phyloP scores from a whole-genome alignment of 768 basidiomycete species.

The Ramaria sp. region DNA sequence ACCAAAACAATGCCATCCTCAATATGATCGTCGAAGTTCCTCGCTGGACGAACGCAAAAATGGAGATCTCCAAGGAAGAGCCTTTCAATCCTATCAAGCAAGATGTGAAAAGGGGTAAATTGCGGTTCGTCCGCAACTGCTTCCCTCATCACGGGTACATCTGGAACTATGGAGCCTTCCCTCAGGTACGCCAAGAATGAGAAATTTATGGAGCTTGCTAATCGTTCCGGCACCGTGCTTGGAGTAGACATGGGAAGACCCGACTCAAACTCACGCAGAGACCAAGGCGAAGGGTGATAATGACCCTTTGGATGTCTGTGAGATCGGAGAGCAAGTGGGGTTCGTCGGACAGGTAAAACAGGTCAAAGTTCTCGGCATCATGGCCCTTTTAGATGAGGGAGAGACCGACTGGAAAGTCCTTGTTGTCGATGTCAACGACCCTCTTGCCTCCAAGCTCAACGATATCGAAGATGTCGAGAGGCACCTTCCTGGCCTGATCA shows the following conservation, averaged over 20 bases:
- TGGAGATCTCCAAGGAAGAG: conserved; percentile 99
- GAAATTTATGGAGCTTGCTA: background rate
- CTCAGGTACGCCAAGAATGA: conserved; percentile 52
- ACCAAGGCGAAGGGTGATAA: conserved; percentile 99
- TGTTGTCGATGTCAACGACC: conserved; percentile 93
- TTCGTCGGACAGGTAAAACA: conserved; percentile 97
- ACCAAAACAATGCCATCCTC: conserved; percentile 88
- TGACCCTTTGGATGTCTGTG: conserved; percentile 98
- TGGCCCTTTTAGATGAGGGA: conserved; percentile 98
- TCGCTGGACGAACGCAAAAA: conserved; percentile 99
- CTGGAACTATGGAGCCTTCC: conserved; percentile 99
- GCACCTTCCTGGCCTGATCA: conserved; percentile 91
- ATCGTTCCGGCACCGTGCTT: background rate
- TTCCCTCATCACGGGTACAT: conserved; percentile 99
- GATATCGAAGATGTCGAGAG: conserved; percentile 99
- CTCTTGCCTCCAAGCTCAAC: conserved; percentile 91
- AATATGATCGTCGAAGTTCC: conserved; percentile 99
- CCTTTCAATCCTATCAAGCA: conserved; percentile 99
- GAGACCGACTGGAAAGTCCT: conserved; percentile 99
- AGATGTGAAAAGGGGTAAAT: conserved; percentile 92
- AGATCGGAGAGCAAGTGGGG: conserved; percentile 98
- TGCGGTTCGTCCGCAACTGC: conserved; percentile 98
- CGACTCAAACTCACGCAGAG: conserved; percentile 74
- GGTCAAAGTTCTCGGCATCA: conserved; percentile 99
- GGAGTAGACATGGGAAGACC: conserved; percentile 94